A percentile compares a stretch with the other conserved stretches of the same genome.
These are phyloP conservation scores for Luzula sylvatica DNA, from an alignment of 176 grass and related monocot species.

Conservation along the genomic window DNA sequence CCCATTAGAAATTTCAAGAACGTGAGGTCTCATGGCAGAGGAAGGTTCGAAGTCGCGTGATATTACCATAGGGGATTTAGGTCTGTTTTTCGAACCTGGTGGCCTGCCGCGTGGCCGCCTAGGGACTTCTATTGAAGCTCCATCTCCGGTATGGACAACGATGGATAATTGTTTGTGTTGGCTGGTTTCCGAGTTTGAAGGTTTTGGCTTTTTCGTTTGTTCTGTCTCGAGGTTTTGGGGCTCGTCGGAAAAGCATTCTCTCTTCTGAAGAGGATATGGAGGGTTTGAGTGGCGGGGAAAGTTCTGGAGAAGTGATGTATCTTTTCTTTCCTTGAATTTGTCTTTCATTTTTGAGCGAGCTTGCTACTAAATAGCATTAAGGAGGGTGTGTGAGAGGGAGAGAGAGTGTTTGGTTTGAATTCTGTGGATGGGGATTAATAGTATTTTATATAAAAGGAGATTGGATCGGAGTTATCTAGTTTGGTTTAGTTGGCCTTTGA, in stretches of 20 bases:
- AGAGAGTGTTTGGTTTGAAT: neutral
- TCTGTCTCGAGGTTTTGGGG: constrained; percentile 48
- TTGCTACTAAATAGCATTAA: constrained; percentile 17
- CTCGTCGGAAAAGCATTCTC: constrained; percentile 66
- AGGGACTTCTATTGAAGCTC: constrained; percentile 58
- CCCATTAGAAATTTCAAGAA: constrained; percentile 75
- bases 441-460: constrained; percentile 13
- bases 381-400: neutral
- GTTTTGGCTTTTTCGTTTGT: constrained; percentile 34
- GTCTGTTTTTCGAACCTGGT: constrained; percentile 89
- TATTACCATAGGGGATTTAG: constrained; percentile 82
- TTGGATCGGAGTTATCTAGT: neutral
- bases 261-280: constrained; percentile 31
- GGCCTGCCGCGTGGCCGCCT: constrained; percentile 68
- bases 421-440: neutral
- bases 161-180: constrained; percentile 16
- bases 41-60: constrained; percentile 58
- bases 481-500: constrained; percentile 17
- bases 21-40: constrained; percentile 73
- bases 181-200: neutral
- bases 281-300: neutral
- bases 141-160: constrained; percentile 29
- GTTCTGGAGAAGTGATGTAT: constrained; percentile 26
- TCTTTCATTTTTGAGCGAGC: constrained; percentile 40
- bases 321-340: constrained; percentile 44